Evolutionary conservation across 805 yeast species (phyloP).

Genomic region (Ogataea neopini): DNA sequence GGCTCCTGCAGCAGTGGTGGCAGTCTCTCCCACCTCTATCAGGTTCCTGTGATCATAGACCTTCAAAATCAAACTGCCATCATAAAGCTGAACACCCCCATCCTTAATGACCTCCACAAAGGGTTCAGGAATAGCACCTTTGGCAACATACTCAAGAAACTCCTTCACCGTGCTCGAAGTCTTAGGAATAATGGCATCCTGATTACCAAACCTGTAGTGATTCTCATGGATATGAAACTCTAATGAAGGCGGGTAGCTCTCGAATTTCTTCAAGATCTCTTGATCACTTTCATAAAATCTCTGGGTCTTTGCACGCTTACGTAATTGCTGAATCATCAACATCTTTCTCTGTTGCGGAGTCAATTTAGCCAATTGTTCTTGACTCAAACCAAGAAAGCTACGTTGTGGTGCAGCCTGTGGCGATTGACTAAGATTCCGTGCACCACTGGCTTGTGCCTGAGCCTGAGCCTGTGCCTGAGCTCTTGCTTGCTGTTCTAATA

Average conservation of each 20-base stretch:
- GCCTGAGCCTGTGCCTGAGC: slow-evolving; percentile 24
- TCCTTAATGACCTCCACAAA: slow-evolving; percentile 88
- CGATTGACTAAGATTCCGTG: slow-evolving; percentile 28
- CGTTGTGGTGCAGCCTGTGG: slow-evolving; percentile 23
- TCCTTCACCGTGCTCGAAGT: slow-evolving; percentile 74
- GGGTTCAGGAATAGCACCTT: slow-evolving; percentile 85
- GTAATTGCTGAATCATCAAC: slow-evolving; percentile 42
- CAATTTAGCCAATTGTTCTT: slow-evolving; percentile 35
- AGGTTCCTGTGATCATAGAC: slow-evolving; percentile 80
- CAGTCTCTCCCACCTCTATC: slow-evolving; percentile 19
- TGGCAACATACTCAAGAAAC: slow-evolving; percentile 75
- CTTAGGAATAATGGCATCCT: slow-evolving; percentile 82
- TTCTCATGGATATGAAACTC: slow-evolving; percentile 90
- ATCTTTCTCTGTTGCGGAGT: slow-evolving; percentile 44
- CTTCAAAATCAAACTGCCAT: slow-evolving; percentile 84
- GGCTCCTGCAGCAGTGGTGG: not conserved
- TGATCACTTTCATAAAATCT: slow-evolving; percentile 71
- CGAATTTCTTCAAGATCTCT: slow-evolving; percentile 74
- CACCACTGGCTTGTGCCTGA: slow-evolving; percentile 24
- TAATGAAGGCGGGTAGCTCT: slow-evolving; percentile 74
- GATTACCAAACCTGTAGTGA: slow-evolving; percentile 88
- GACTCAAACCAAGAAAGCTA: slow-evolving; percentile 27
- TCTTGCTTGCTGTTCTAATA: slow-evolving; percentile 14
- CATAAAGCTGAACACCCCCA: slow-evolving; percentile 80
- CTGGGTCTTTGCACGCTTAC: slow-evolving; percentile 46